Percentiles rank a stretch among this genome's conserved stretches.
phyloP scores from a whole-genome alignment of 2,329 filamentous ascomycete species.

The Cordyceps javanica region DNA sequence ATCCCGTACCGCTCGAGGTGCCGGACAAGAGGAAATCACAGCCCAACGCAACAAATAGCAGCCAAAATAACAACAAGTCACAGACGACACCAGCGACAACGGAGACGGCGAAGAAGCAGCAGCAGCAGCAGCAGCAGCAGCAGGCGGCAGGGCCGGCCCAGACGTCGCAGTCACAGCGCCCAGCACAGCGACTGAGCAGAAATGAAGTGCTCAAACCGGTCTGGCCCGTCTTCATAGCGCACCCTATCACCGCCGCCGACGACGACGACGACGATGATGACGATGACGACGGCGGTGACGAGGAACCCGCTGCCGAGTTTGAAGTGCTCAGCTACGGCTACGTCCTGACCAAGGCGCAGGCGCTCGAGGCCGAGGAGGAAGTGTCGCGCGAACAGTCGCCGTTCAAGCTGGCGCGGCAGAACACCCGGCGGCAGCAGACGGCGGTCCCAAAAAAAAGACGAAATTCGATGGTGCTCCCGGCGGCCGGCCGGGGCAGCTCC shows the following conservation, averaged over 20 bases:
- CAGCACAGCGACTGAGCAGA: not conserved
- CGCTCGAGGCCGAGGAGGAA: not conserved
- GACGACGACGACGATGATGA: too few species aligned
- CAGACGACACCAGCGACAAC: too few species aligned
- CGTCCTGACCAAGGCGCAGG: not conserved
- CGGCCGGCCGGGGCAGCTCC: not conserved
- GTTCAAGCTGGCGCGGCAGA: not conserved
- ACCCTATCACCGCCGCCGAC: too few species aligned
- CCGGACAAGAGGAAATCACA: too few species aligned
- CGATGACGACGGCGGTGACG: not conserved
- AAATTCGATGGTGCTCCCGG: not conserved
- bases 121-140: too few species aligned
- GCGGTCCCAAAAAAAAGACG: slow-evolving; percentile 4
- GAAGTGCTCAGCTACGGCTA: not conserved
- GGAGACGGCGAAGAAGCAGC: not conserved
- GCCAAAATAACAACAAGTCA: not conserved
- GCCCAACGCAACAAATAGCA: too few species aligned
- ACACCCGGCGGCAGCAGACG: not conserved
- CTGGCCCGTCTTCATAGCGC: not conserved
- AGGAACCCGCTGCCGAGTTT: not conserved
- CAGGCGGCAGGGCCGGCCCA: not conserved
- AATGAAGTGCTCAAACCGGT: not conserved
- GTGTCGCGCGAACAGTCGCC: not conserved
- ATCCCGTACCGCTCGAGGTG: not conserved
- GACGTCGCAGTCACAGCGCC: not conserved